Evolutionary conservation across 306 rosid species (phyloP).

Genomic region (Malus asiatica): DNA sequence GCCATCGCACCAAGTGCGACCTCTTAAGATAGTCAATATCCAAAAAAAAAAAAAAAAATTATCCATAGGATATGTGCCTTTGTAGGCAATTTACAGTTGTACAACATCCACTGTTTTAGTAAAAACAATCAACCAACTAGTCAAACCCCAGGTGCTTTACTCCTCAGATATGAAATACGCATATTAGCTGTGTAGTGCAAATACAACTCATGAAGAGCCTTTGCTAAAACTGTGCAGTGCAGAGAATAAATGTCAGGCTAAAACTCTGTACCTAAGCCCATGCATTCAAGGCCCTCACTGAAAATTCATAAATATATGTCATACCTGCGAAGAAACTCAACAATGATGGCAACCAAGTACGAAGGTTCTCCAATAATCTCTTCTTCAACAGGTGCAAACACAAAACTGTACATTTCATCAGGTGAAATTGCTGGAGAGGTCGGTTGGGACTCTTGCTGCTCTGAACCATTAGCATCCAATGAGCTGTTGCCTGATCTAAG

Average conservation of each 20-base stretch:
- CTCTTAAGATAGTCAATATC: neutral
- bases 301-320: slow-evolving; percentile 5
- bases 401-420: slow-evolving; percentile 80
- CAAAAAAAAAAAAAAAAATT: neutral
- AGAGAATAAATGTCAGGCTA: neutral
- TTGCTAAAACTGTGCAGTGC: neutral
- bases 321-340: slow-evolving; percentile 85
- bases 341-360: slow-evolving; percentile 73
- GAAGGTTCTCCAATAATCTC: slow-evolving; percentile 91
- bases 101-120: neutral
- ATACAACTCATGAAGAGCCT: neutral
- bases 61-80: neutral
- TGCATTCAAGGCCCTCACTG: slow-evolving; percentile 13
- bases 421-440: slow-evolving; percentile 87
- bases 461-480: slow-evolving; percentile 29
- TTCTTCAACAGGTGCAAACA: slow-evolving; percentile 80
- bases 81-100: neutral
- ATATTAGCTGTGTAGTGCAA: neutral
- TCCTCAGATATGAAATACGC: neutral
- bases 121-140: neutral
- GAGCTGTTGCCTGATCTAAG: slow-evolving; percentile 18
- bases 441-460: slow-evolving; percentile 71
- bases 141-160: neutral
- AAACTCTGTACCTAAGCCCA: neutral
- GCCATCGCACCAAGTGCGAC: no score